A percentile compares a stretch with the other conserved stretches of the same genome.
phyloP scores from a whole-genome alignment of 2,329 filamentous ascomycete genomes.

The Herpomyces periplanetae region DNA sequence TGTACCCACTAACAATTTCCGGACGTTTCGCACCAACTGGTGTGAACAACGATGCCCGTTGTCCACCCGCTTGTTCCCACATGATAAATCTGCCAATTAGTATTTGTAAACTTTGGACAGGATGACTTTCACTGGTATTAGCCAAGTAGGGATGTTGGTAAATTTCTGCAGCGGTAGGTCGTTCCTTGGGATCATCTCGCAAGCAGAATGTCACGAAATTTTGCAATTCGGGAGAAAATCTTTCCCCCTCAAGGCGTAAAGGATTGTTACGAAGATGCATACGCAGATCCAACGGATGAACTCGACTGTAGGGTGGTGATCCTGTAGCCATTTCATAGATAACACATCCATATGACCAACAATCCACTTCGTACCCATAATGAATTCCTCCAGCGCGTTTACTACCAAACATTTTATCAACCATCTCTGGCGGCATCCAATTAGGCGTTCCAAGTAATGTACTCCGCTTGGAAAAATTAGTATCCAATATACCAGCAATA shows the following conservation, averaged over 20 bases:
- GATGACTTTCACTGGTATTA: conserved; percentile 20
- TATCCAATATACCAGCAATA: conserved; percentile 36
- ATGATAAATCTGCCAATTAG: conserved; percentile 29
- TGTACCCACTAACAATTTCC: conserved; percentile 7
- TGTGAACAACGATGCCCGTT: conserved; percentile 21
- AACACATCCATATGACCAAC: conserved; percentile 52
- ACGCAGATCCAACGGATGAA: conserved; percentile 13
- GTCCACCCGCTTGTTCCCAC: conserved; percentile 35
- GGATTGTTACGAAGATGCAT: conserved; percentile 18
- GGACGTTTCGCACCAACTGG: conserved; percentile 18
- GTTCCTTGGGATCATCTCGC: conserved; percentile 21
- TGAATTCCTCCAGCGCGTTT: too few species aligned
- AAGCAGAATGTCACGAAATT: conserved; percentile 33
- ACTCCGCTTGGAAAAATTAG: conserved; percentile 30
- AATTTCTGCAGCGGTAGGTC: conserved; percentile 26
- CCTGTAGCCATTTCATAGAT: conserved; percentile 45
- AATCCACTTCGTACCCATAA: conserved; percentile 17
- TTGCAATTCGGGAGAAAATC: conserved; percentile 25
- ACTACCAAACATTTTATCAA: too few species aligned
- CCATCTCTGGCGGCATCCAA: conserved; percentile 54
- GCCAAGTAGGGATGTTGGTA: conserved; percentile 26
- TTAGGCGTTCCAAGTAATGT: conserved; percentile 48
- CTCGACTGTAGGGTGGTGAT: conserved; percentile 23
- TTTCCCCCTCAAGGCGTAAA: conserved; percentile 26
- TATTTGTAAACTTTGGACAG: conserved; percentile 19